Conservation (phyloP, 2,329 filamentous ascomycete genomes). For the Aspergillus sergii region DNA sequence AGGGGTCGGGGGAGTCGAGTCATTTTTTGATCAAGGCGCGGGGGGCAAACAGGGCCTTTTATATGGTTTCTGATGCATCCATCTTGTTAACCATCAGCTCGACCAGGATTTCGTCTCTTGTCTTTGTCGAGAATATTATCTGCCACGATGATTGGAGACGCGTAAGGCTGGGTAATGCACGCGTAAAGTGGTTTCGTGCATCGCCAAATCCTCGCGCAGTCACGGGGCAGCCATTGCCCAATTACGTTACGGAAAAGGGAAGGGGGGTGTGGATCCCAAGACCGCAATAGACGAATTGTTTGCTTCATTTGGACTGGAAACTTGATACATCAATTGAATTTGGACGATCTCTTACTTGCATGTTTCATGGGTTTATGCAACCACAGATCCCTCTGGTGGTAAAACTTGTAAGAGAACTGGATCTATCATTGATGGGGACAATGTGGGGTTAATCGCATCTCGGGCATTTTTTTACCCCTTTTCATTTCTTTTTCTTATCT, state of each 20-base stretch:
- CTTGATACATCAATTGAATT: conserved; percentile 1
- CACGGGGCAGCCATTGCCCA: conserved; percentile 33
- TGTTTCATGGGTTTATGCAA: neutral
- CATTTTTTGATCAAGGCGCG: neutral
- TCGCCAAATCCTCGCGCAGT: conserved; percentile 43
- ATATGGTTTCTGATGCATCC: neutral
- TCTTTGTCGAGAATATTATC: neutral
- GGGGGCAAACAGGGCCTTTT: neutral
- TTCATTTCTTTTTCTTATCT: neutral
- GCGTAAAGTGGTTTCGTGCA: conserved; percentile 36
- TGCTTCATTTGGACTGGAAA: neutral
- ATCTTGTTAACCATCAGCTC: neutral
- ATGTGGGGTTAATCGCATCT: neutral
- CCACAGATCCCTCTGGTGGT: neutral
- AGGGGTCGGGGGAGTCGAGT: neutral
- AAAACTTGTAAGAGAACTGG: neutral
- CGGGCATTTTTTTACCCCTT: neutral
- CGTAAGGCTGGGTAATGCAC: conserved; percentile 26
- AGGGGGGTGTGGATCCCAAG: neutral
- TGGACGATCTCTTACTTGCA: neutral
- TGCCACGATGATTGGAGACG: conserved; percentile 27
- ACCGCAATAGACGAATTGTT: neutral
- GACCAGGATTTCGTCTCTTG: neutral
- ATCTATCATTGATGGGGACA: neutral
- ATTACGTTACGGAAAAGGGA: conserved; percentile 17